phyloP scores from a whole-genome alignment of 768 basidiomycete genomes.

The Sporobolomyces phaffii region DNA sequence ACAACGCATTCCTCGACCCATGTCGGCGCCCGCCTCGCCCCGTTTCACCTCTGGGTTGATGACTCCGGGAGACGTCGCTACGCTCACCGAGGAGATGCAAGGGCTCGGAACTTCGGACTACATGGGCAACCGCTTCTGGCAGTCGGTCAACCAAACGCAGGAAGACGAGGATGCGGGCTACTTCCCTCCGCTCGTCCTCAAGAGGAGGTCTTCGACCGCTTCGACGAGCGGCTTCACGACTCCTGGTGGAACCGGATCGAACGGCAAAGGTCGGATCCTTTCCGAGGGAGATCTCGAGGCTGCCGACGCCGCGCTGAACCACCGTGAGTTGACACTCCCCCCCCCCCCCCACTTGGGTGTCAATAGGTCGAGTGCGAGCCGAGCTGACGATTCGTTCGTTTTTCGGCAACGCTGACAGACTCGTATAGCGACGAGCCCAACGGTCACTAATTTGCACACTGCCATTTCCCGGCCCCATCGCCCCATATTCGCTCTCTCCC shows the following conservation, averaged over 20 bases:
- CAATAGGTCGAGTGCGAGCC: neutral
- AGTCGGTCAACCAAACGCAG: slow-evolving; percentile 44
- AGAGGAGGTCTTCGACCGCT: slow-evolving; percentile 59
- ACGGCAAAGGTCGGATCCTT: slow-evolving; percentile 54
- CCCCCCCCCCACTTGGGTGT: neutral
- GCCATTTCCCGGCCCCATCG: too few relatives aligned
- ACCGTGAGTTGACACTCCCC: slow-evolving; percentile 15
- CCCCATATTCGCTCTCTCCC: neutral
- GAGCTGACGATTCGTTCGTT: neutral
- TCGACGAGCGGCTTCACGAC: slow-evolving; percentile 29
- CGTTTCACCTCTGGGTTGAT: slow-evolving; percentile 67
- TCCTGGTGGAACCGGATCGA: slow-evolving; percentile 53
- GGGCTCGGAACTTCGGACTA: slow-evolving; percentile 78
- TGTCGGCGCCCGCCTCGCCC: slow-evolving; percentile 82
- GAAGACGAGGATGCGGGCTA: slow-evolving; percentile 79
- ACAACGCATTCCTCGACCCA: slow-evolving; percentile 57
- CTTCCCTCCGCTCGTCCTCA: slow-evolving; percentile 57
- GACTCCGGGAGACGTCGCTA: slow-evolving; percentile 90
- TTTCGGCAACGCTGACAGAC: neutral
- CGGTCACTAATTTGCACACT: slow-evolving; percentile 14
- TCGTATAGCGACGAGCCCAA: neutral
- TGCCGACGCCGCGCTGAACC: slow-evolving; percentile 74
- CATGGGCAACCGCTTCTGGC: slow-evolving; percentile 51
- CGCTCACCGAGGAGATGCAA: slow-evolving; percentile 75
- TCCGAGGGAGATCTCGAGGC: slow-evolving; percentile 78